Evolutionary conservation across 257 asterid genomes (phyloP).

Genomic region (Solanum chilense): DNA sequence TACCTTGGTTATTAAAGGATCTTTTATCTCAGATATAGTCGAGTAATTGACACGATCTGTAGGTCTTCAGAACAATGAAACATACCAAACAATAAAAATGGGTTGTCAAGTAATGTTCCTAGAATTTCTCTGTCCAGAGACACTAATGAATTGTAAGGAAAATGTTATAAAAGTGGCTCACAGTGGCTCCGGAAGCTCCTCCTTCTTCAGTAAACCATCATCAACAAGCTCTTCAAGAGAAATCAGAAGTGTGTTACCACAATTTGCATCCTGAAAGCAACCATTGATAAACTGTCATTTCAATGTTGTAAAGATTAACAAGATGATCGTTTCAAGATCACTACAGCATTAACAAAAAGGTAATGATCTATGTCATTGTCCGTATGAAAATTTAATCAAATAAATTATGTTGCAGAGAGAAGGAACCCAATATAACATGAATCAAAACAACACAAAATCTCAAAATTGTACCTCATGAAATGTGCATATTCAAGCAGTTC

Average conservation of each 20-base stretch:
- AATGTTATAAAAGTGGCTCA: slow-evolving; percentile 15
- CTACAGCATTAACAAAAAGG: not conserved
- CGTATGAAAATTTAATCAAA: not conserved
- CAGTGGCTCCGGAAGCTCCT: slow-evolving; percentile 89
- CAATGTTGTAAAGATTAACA: not conserved
- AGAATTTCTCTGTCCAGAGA: not conserved
- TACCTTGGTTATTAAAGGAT: slow-evolving; percentile 77
- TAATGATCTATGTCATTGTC: not conserved
- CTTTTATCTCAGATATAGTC: slow-evolving; percentile 65
- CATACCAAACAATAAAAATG: not conserved
- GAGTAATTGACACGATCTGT: slow-evolving; percentile 59
- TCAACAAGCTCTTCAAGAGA: slow-evolving; percentile 89
- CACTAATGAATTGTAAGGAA: not conserved
- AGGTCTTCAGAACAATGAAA: slow-evolving; percentile 37
- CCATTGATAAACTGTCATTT: not conserved
- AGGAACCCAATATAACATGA: not conserved
- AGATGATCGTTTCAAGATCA: not conserved
- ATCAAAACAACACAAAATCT: not conserved
- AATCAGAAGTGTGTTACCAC: slow-evolving; percentile 86
- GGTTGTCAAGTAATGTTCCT: not conserved
- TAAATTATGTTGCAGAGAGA: not conserved
- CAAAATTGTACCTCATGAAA: not conserved
- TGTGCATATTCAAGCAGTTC: not conserved
- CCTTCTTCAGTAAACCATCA: slow-evolving; percentile 67
- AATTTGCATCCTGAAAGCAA: slow-evolving; percentile 84